Conservation (phyloP, 805 yeast genomes). For the Schizosaccharomyces pombe region DNA sequence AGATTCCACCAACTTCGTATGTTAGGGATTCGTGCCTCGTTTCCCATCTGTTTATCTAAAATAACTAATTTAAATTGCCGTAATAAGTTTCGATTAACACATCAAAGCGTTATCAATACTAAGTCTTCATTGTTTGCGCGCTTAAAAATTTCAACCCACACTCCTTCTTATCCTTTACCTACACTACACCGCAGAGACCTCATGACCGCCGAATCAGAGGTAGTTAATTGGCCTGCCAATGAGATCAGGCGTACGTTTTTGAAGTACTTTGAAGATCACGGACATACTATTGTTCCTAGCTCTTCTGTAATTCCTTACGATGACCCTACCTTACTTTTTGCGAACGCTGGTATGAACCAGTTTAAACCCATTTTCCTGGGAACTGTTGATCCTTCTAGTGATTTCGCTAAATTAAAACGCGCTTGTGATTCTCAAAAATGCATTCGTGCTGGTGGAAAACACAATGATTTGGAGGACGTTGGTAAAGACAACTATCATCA, state of each 20-base stretch:
- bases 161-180: background rate
- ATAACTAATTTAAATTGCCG: too few relatives aligned
- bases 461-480: slow-evolving; percentile 77
- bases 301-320: slow-evolving; percentile 93
- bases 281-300: slow-evolving; percentile 69
- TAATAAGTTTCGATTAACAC: too few relatives aligned
- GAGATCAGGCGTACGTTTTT: slow-evolving; percentile 65
- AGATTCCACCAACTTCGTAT: too few relatives aligned
- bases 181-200: background rate
- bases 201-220: background rate
- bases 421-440: slow-evolving; percentile 94
- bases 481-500: slow-evolving; percentile 89
- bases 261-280: slow-evolving; percentile 41
- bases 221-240: slow-evolving; percentile 1
- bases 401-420: slow-evolving; percentile 59
- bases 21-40: too few relatives aligned
- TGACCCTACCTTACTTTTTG: slow-evolving; percentile 87
- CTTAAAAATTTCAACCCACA: background rate
- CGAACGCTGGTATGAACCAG: slow-evolving; percentile 92
- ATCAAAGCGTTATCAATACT: too few relatives aligned
- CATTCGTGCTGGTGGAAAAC: slow-evolving; percentile 99
- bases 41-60: too few relatives aligned
- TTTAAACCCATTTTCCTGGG: slow-evolving; percentile 94
- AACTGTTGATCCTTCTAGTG: slow-evolving; percentile 85
- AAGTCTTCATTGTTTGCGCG: too few relatives aligned